Conservation (phyloP, 805 yeast genomes). For the Lipomyces chichibuensis region DNA sequence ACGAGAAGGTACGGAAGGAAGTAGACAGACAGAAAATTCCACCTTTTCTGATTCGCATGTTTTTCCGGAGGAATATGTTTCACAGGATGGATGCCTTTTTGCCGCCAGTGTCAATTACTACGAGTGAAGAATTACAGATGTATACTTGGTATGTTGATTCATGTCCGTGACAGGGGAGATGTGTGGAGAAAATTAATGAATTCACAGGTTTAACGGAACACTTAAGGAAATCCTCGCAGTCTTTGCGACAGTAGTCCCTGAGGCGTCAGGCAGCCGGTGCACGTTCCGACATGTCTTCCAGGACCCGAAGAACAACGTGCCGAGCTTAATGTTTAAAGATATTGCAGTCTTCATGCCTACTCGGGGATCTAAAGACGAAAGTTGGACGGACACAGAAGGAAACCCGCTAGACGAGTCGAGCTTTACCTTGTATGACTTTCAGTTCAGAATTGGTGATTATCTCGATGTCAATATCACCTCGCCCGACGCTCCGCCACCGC, state of each 20-base stretch:
- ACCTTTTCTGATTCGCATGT: constrained; percentile 11
- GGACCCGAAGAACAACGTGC: background rate
- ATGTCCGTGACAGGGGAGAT: background rate
- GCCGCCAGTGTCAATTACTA: constrained; percentile 7
- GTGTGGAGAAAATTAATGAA: background rate
- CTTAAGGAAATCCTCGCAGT: constrained; percentile 4
- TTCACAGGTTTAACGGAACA: constrained; percentile 8
- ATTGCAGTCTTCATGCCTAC: constrained; percentile 9
- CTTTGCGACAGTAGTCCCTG: constrained; percentile 2
- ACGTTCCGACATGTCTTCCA: constrained; percentile 12
- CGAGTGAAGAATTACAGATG: constrained; percentile 13
- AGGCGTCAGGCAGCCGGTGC: constrained; percentile 4
- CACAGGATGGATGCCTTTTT: constrained; percentile 4
- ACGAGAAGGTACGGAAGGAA: background rate
- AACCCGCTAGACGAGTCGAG: background rate
- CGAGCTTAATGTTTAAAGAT: background rate
- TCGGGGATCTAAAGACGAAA: background rate
- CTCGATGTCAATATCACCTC: constrained; percentile 3
- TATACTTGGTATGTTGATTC: constrained; percentile 14
- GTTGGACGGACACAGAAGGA: background rate
- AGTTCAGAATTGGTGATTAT: constrained; percentile 15
- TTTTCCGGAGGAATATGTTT: constrained; percentile 2
- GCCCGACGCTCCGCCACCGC: background rate
- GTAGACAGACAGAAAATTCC: constrained; percentile 16
- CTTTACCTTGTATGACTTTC: constrained; percentile 1